A percentile compares a stretch with the other conserved stretches of the same genome.
Conservation (phyloP, 129 eudicot species). For the Escallonia rubra region DNA sequence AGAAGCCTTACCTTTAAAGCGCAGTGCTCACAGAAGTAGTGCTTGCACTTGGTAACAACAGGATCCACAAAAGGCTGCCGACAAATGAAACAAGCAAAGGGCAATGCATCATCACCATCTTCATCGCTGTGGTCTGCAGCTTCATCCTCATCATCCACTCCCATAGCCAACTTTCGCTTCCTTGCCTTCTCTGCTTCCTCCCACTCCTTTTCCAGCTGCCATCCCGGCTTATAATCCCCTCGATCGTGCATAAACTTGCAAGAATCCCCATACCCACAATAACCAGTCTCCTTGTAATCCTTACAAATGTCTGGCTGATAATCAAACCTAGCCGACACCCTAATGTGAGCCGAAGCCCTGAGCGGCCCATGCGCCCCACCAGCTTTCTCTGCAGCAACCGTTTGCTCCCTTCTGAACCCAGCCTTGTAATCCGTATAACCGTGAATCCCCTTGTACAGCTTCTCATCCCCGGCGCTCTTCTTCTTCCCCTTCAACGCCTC, state of each 20-base stretch:
- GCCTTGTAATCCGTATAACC: conserved; percentile 89
- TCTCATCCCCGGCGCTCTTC: conserved; percentile 39
- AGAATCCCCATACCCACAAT: conserved; percentile 97
- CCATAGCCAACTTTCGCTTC: conserved; percentile 68
- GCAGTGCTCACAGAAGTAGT: conserved; percentile 97
- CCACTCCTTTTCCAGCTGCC: conserved; percentile 98
- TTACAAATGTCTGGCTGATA: conserved; percentile 97
- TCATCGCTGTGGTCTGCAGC: conserved; percentile 43
- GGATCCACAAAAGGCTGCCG: conserved; percentile 88
- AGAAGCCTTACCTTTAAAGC: conserved; percentile 66
- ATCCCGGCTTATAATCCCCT: conserved; percentile 95
- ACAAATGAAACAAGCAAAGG: conserved; percentile 94
- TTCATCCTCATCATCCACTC: conserved; percentile 51
- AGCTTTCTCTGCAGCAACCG: conserved; percentile 90
- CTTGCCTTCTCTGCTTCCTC: conserved; percentile 83
- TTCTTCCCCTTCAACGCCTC: conserved; percentile 68
- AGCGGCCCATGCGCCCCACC: conserved; percentile 97
- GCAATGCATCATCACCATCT: conserved; percentile 62
- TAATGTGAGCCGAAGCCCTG: conserved; percentile 95
- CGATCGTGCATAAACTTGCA: conserved; percentile 99
- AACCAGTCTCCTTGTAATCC: conserved; percentile 90
- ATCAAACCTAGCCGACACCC: conserved; percentile 88
- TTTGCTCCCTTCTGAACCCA: conserved; percentile 90
- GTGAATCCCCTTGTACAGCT: conserved; percentile 80
- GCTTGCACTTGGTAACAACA: conserved; percentile 91